phyloP scores from a whole-genome alignment of 371 early-diverging fungal species.

The Umbelopsis sp. region DNA sequence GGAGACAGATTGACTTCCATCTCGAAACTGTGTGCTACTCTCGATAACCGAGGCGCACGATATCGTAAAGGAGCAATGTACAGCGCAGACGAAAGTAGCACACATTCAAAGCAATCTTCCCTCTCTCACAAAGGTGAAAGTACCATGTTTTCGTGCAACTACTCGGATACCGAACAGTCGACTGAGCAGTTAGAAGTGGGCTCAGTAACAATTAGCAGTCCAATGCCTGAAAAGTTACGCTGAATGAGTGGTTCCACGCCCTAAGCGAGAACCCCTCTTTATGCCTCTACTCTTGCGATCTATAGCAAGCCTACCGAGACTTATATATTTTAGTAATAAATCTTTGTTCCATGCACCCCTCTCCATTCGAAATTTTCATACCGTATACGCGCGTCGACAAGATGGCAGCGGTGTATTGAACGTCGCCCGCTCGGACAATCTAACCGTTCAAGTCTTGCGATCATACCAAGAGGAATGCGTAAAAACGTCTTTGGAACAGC shows the following conservation, averaged over 20 bases:
- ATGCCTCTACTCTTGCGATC: background rate
- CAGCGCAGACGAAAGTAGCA: background rate
- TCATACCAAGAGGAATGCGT: slow-evolving; percentile 88
- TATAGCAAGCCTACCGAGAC: slow-evolving; percentile 1
- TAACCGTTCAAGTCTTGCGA: slow-evolving; percentile 37
- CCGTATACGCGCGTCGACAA: background rate
- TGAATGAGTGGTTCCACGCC: too few species aligned
- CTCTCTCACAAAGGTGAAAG: slow-evolving; percentile 1
- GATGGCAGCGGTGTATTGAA: background rate
- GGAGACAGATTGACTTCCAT: background rate
- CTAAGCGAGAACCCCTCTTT: background rate
- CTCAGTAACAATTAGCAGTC: slow-evolving; percentile 6
- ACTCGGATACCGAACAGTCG: slow-evolving; percentile 1
- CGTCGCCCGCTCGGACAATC: background rate
- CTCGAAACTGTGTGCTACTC: background rate
- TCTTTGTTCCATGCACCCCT: background rate
- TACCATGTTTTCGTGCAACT: background rate
- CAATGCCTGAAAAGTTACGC: background rate
- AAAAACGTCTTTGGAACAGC: slow-evolving; percentile 55
- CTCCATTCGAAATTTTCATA: background rate
- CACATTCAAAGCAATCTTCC: background rate
- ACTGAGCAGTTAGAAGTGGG: background rate
- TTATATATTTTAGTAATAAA: slow-evolving; percentile 13
- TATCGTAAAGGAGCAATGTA: background rate
- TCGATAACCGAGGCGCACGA: background rate